A percentile compares a stretch with the other conserved stretches of the same genome.
Conservation (phyloP, 179 eudicot species). For the Gypsophila paniculata region DNA sequence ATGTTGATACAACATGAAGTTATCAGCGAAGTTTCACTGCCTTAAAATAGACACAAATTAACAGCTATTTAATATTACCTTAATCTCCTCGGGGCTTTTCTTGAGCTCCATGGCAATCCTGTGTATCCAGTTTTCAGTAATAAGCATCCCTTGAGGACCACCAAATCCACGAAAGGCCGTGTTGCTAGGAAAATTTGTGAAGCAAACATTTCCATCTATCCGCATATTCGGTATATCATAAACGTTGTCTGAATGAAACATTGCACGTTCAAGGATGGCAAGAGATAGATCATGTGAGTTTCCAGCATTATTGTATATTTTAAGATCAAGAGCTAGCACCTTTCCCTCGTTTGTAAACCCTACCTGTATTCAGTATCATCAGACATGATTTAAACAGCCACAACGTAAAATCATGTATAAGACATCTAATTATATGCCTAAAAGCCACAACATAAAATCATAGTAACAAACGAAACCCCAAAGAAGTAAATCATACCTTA, state of each 20-base stretch:
- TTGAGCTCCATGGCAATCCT: slow-evolving; percentile 83
- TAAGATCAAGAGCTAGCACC: slow-evolving; percentile 86
- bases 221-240: slow-evolving; percentile 85
- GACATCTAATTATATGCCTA: neutral
- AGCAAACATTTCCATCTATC: slow-evolving; percentile 80
- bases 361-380: slow-evolving; percentile 45
- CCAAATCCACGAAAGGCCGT: slow-evolving; percentile 99
- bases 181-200: slow-evolving; percentile 88
- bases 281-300: slow-evolving; percentile 90
- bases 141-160: slow-evolving; percentile 98
- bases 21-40: neutral
- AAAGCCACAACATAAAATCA: neutral
- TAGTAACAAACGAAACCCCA: neutral
- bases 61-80: slow-evolving; percentile 39
- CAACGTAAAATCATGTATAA: neutral
- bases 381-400: neutral
- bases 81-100: slow-evolving; percentile 85
- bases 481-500: slow-evolving; percentile 45
- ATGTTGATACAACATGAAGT: neutral
- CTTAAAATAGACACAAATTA: slow-evolving; percentile 6
- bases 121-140: slow-evolving; percentile 94
- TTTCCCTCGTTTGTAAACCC: slow-evolving; percentile 86
- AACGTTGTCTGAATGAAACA: slow-evolving; percentile 95
- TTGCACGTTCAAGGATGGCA: slow-evolving; percentile 87
- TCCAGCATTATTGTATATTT: slow-evolving; percentile 89